phyloP scores from a whole-genome alignment of 208 protist species.

The Crithidia fasciculata region DNA sequence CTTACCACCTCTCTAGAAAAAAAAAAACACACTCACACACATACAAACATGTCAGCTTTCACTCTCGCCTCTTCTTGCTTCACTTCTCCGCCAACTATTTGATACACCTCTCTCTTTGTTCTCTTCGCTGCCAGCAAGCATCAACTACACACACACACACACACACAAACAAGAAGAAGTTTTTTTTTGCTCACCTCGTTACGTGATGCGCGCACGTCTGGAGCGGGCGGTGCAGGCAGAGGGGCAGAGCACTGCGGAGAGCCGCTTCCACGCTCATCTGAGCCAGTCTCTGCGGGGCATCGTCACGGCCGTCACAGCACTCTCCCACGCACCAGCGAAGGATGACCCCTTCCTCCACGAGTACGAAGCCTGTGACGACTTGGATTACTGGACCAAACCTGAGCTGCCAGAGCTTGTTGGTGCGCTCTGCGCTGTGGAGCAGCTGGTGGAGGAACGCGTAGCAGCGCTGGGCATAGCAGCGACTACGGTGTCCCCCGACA shows the following conservation, averaged over 20 bases:
- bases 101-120: too few relatives aligned
- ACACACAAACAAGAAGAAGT: slow-evolving; percentile 1
- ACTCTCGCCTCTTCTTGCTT: not conserved
- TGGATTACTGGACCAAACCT: slow-evolving; percentile 18
- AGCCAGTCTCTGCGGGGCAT: not conserved
- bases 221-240: slow-evolving; percentile 21
- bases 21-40: too few relatives aligned
- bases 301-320: not conserved
- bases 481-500: too few relatives aligned
- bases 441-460: slow-evolving; percentile 9
- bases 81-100: not conserved
- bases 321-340: not conserved
- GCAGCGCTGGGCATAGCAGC: not conserved
- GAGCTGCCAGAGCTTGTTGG: slow-evolving; percentile 15
- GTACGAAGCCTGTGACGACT: not conserved
- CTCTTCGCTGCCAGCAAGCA: not conserved
- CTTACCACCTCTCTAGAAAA: too few relatives aligned
- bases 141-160: not conserved
- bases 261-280: slow-evolving; percentile 1
- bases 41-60: too few relatives aligned
- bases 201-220: slow-evolving; percentile 27
- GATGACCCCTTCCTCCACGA: not conserved
- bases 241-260: not conserved
- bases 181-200: not conserved
- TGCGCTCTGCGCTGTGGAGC: slow-evolving; percentile 14